Percentiles rank a stretch among this genome's conserved stretches.
Conservation (phyloP, 2,329 filamentous ascomycete species). For the Akanthomyces lecanii region DNA sequence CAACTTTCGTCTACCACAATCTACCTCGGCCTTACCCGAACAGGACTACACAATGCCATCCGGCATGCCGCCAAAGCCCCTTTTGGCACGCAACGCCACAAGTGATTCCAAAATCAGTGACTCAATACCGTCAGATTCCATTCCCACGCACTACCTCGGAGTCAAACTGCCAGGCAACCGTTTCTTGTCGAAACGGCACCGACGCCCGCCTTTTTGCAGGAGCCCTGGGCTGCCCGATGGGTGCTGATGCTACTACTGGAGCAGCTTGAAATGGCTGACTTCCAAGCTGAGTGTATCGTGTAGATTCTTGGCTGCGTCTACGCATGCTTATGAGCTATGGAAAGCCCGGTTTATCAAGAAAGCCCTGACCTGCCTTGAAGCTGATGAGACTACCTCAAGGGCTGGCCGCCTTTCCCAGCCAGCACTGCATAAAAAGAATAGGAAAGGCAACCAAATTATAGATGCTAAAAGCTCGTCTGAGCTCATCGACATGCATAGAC, state of each 20-base stretch:
- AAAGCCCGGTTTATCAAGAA: conserved; percentile 80
- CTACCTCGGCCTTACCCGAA: not conserved
- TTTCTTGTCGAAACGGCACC: conserved; percentile 56
- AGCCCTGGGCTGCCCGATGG: conserved; percentile 74
- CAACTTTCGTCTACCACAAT: not conserved
- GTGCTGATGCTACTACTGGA: conserved; percentile 72
- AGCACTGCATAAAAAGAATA: not conserved
- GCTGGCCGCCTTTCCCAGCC: too few relatives aligned
- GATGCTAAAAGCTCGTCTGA: not conserved
- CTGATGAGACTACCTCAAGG: not conserved
- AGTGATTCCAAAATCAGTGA: not conserved
- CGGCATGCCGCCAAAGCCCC: not conserved
- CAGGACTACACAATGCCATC: not conserved
- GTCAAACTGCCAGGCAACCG: conserved; percentile 86
- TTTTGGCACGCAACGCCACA: not conserved
- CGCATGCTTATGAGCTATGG: conserved; percentile 82
- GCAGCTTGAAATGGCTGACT: conserved; percentile 57
- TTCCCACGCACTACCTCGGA: conserved; percentile 75
- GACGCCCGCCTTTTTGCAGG: conserved; percentile 67
- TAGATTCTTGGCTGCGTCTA: conserved; percentile 82
- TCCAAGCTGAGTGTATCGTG: conserved; percentile 69
- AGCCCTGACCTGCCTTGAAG: conserved; percentile 38
- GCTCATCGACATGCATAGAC: not conserved
- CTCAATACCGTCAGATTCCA: conserved; percentile 39
- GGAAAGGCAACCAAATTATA: not conserved